phyloP scores from a whole-genome alignment of 1,284 basidiomycete species.

The Schizophyllum commune region DNA sequence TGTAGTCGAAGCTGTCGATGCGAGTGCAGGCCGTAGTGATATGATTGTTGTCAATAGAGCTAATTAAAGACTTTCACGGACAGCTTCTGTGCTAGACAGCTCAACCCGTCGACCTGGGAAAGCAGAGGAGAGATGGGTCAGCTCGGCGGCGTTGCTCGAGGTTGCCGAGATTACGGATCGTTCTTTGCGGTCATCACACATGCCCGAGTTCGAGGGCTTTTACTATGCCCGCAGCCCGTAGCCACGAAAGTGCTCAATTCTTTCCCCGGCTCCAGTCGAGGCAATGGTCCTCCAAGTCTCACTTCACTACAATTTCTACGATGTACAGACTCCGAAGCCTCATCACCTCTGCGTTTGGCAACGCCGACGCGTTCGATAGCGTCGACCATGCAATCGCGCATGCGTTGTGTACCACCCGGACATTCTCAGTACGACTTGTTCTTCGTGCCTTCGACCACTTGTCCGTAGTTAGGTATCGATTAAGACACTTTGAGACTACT shows the following conservation, averaged over 20 bases:
- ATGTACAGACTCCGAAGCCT: conserved; percentile 34
- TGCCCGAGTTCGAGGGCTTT: conserved; percentile 57
- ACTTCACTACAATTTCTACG: conserved; percentile 43
- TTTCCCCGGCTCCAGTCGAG: conserved; percentile 27
- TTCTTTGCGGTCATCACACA: conserved; percentile 43
- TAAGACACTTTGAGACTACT: too few species aligned
- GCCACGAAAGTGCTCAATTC: conserved; percentile 40
- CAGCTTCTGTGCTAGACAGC: conserved; percentile 55
- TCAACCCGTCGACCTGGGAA: conserved; percentile 45
- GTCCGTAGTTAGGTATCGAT: too few species aligned
- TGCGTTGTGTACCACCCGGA: too few species aligned
- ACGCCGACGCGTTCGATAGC: conserved; percentile 8
- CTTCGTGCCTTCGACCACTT: too few species aligned
- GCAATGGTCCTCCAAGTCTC: conserved; percentile 36
- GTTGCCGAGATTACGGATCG: conserved; percentile 31
- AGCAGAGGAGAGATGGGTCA: conserved; percentile 75
- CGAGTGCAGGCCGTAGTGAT: conserved; percentile 28
- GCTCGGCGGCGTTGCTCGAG: conserved; percentile 62
- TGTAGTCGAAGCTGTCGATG: conserved; percentile 90
- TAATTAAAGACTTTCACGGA: conserved; percentile 74
- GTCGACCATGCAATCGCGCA: conserved; percentile 21
- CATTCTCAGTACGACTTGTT: too few species aligned
- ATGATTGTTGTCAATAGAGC: conserved; percentile 3
- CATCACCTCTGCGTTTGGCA: conserved; percentile 19
- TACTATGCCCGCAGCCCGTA: conserved; percentile 39